Evolutionary conservation across 495 filamentous ascomycete species (phyloP).

Genomic region (Podospora tetraspora): DNA sequence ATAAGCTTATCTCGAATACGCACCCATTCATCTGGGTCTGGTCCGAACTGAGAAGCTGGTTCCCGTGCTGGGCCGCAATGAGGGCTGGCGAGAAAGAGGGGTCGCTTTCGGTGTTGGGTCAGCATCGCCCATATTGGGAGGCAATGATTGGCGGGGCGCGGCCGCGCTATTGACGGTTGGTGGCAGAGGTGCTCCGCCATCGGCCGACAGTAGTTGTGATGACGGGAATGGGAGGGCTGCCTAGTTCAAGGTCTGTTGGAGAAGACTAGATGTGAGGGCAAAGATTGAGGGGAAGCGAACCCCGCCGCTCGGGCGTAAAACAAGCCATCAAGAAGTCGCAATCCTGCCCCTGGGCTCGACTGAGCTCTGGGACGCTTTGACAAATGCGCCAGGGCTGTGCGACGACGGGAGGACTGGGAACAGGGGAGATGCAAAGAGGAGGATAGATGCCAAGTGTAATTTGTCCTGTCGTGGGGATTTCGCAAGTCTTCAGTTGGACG

Average conservation of each 20-base stretch:
- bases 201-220: background rate
- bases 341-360: too few species aligned
- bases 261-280: background rate
- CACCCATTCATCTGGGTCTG: too few species aligned
- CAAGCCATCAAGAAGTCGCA: too few species aligned
- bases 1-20: background rate
- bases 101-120: background rate
- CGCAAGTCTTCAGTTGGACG: background rate
- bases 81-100: background rate
- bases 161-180: background rate
- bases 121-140: background rate
- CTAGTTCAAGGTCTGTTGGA: background rate
- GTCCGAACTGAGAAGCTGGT: too few species aligned
- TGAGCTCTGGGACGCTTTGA: too few species aligned
- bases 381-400: too few species aligned
- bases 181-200: background rate
- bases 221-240: background rate
- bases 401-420: too few species aligned
- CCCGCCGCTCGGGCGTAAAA: background rate
- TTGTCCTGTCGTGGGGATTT: background rate
- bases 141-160: background rate
- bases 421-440: background rate
- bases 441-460: background rate
- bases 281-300: background rate
- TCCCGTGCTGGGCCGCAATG: background rate